These are phyloP conservation scores for Vigna trinervia DNA, from an alignment of 306 rosid species.

Conservation along the genomic window DNA sequence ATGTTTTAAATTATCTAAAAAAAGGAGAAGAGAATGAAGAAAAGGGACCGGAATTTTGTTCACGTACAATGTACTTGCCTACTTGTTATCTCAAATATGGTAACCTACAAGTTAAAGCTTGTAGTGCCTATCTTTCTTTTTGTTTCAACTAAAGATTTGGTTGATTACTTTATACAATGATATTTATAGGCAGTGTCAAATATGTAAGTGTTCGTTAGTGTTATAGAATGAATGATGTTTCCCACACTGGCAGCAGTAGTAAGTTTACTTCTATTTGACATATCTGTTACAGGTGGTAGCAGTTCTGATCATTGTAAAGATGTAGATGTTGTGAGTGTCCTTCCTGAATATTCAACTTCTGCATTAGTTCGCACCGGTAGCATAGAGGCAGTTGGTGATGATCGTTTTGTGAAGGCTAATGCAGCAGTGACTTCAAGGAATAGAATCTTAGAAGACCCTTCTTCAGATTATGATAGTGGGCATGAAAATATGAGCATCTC, in stretches of 20 bases:
- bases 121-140: neutral
- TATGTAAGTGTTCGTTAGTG: neutral
- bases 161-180: slow-evolving; percentile 27
- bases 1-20: neutral
- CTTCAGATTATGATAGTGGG: slow-evolving; percentile 69
- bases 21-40: slow-evolving; percentile 2
- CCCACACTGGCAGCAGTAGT: slow-evolving; percentile 18
- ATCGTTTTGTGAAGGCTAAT: slow-evolving; percentile 57
- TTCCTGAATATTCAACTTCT: slow-evolving; percentile 67
- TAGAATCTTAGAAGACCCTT: slow-evolving; percentile 64
- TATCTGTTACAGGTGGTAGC: slow-evolving; percentile 63
- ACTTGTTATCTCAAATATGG: slow-evolving; percentile 1
- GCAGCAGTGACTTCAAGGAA: slow-evolving; percentile 49
- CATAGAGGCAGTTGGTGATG: slow-evolving; percentile 54
- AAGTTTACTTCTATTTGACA: slow-evolving; percentile 27
- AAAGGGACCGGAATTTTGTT: neutral
- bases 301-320: slow-evolving; percentile 79
- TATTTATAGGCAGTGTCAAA: slow-evolving; percentile 3
- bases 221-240: neutral
- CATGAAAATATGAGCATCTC: slow-evolving; percentile 59
- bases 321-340: slow-evolving; percentile 86
- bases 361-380: slow-evolving; percentile 49
- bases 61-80: neutral
- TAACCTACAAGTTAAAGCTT: neutral
- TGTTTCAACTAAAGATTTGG: neutral